phyloP scores from a whole-genome alignment of 306 rosid species.

The Pyrus communis region DNA sequence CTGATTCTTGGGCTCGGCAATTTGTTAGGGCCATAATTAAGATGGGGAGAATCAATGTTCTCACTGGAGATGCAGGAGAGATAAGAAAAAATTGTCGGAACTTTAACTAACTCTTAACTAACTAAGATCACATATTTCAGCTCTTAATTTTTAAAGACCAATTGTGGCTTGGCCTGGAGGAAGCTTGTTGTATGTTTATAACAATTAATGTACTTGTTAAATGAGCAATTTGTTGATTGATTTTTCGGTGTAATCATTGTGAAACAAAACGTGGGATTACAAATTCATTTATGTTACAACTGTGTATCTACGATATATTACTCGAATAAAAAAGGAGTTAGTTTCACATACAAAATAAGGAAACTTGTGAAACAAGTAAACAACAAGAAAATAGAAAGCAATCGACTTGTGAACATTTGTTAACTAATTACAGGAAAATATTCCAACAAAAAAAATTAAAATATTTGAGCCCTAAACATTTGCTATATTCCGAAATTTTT shows the following conservation, averaged over 20 bases:
- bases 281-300: background rate
- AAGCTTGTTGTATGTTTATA: background rate
- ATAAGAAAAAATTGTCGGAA: conserved; percentile 52
- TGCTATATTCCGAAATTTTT: too few relatives aligned
- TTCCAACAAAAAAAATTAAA: too few relatives aligned
- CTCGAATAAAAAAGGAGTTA: too few relatives aligned
- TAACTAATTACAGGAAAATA: too few relatives aligned
- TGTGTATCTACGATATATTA: background rate
- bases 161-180: background rate
- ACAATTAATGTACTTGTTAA: background rate
- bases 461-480: too few relatives aligned
- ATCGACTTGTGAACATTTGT: too few relatives aligned
- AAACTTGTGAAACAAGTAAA: too few relatives aligned
- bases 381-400: too few relatives aligned
- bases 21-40: conserved; percentile 28
- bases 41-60: conserved; percentile 24
- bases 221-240: background rate
- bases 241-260: background rate
- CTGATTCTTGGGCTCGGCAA: conserved; percentile 2
- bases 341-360: too few relatives aligned
- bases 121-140: background rate
- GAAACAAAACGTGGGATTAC: background rate
- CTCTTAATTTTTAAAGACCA: background rate
- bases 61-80: conserved; percentile 37
- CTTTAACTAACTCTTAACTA: conserved; percentile 2